These are phyloP conservation scores for Flagelloscypha sp. DNA, from an alignment of 768 basidiomycete genomes.

Conservation along the genomic window DNA sequence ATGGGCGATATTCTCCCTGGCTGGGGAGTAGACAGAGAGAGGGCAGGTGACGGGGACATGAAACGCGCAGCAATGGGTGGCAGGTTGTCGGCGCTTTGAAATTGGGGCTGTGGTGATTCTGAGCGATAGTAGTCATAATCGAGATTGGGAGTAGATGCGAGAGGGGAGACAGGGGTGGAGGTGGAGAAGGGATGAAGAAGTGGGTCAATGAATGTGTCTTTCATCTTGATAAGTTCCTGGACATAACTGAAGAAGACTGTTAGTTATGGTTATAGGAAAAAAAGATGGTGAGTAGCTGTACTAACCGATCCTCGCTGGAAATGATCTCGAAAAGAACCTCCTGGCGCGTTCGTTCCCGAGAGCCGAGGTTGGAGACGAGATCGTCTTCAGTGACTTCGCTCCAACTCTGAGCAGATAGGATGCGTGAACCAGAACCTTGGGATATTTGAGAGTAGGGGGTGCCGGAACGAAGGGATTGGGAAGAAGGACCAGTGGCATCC, in stretches of 20 bases:
- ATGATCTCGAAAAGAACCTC: slow-evolving; percentile 97
- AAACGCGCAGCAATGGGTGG: slow-evolving; percentile 89
- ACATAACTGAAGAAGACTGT: slow-evolving; percentile 63
- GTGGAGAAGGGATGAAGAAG: slow-evolving; percentile 77
- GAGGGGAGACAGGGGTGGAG: slow-evolving; percentile 32
- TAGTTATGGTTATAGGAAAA: slow-evolving; percentile 3
- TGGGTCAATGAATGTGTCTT: slow-evolving; percentile 87
- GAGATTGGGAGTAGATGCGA: slow-evolving; percentile 47
- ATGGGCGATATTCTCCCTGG: slow-evolving; percentile 48
- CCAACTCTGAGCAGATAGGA: slow-evolving; percentile 78
- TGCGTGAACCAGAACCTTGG: slow-evolving; percentile 54
- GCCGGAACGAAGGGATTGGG: slow-evolving; percentile 66
- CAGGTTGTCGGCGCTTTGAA: slow-evolving; percentile 65
- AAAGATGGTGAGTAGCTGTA: slow-evolving; percentile 8
- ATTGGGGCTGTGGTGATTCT: slow-evolving; percentile 49
- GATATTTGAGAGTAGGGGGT: slow-evolving; percentile 82
- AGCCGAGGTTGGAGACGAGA: slow-evolving; percentile 86
- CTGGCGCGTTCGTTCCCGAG: slow-evolving; percentile 88
- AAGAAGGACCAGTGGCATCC: slow-evolving; percentile 39
- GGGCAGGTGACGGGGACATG: slow-evolving; percentile 61
- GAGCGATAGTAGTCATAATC: slow-evolving; percentile 67
- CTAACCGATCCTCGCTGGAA: slow-evolving; percentile 87
- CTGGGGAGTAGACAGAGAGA: slow-evolving; percentile 22
- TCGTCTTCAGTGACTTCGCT: slow-evolving; percentile 93
- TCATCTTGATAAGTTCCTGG: slow-evolving; percentile 81